Evolutionary conservation across 164 flowering plant genomes (phyloP), one percentile per base, ranked within the genome.

Genomic region (Taxillus chinensis): DNA sequence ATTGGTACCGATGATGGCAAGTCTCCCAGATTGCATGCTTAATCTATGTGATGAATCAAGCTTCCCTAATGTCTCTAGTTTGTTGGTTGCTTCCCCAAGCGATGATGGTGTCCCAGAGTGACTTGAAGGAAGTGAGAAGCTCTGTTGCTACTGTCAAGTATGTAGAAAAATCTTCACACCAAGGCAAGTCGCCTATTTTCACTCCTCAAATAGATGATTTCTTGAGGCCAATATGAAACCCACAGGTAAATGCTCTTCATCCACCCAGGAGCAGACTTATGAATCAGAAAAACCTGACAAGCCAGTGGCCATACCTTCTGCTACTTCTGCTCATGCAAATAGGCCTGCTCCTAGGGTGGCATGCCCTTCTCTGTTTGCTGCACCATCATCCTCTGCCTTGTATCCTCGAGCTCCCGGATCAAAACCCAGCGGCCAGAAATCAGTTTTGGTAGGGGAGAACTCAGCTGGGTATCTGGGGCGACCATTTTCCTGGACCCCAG

Each of bases 321-420:
- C 93, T 46, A 82, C 89, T 45, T 86, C 81, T 68, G 89, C 92
- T 45, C 57, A 55, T 41, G 55, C 74, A 41, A 70, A 70, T 39
- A 73, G 69, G 63, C 65, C 71, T 62, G 57, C 62, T 43, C 63
- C 27, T 27, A 59, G 68, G 46, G 27, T 42, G 14, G 50, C 50
- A 5, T 63, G 64, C 39, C 59, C 75, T 37, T 27, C 27, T 27
- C 46, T 51, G 50, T 50, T 69, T 63, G 69, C 75, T 65, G 72
- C 89, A 59, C 61, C 72, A 37, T 80, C 86, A 56, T n/a, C 75
- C n/a, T 72, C 83, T 68, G 70, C 84, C 63, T 87, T 81, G 8
- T 69, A 71, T 78, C 27, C 27, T 27, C 27, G 27, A 27, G 98
- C 98, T 63, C 98, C 98, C 39, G 98, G 96, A n/a, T 71, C 90